Base-by-base conservation (phyloP, 1,284 basidiomycete genomes). In the Boletus subluridellus region DNA sequence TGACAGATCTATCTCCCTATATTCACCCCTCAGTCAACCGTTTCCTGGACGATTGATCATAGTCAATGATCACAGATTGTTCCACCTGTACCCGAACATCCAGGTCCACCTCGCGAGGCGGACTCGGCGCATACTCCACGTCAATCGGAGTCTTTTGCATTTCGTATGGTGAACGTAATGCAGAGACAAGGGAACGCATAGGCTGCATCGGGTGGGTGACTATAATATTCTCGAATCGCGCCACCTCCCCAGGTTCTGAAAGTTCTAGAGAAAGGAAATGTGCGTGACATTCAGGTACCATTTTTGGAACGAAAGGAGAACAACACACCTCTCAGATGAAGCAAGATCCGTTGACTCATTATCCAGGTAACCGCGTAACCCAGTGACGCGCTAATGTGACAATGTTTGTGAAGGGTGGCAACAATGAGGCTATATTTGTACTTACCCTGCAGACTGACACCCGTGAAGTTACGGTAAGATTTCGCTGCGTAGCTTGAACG, bases 321-420 rank as follows among this genome's bases (percentile, higher is more conserved):
- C 8, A 15, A 24, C 62, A 24, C 35, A 65, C 74, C 67, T 57
- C 66, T 73, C 21, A 74, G 59, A 60, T 73, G 72, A 59, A 76
- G 67, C 49, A 75, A 61, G 57, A 75, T 72, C 47, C 70, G 69
- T 55, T 75, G 74, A 51, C 75, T 76, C 75, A 77, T 75, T 54
- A 75, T 75, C 74, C 74, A 75, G 3, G 71, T 72, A 39, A 76
- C 62, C 15, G 65, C 68, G 47, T 75, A 76, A 53, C 71, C 74
- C 17, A 77, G 17, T 10, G 76, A 71, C 0, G 70, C 68, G 21
- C 74, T 76, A 55, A 55, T 38, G 39, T 46, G 32, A 41, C 5
- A 42, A 26, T 37, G 34, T 21, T 49, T 44, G 21, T 58, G 11
- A 55, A 52, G 32, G 38, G 28, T 21, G 56, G 44, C 41, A 41